Evolutionary conservation across 225 moss, liverwort and hornwort genomes (phyloP).

Genomic region (Polytrichum commune): DNA sequence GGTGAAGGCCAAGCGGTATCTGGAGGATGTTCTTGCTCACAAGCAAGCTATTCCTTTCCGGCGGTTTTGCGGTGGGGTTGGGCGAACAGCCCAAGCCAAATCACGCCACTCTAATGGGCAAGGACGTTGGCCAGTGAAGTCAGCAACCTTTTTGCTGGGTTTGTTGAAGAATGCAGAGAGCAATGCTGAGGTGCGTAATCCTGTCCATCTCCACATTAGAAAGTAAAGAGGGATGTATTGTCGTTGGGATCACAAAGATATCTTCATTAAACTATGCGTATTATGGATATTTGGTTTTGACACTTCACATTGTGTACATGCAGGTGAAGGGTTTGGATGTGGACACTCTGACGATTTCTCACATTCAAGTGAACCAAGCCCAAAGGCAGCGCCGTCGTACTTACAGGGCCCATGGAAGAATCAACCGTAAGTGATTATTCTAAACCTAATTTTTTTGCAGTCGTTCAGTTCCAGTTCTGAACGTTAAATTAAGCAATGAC

Average conservation of each 20-base stretch:
- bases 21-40: constrained; percentile 82
- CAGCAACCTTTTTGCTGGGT: constrained; percentile 74
- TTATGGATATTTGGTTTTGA: not conserved
- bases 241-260: too few relatives aligned
- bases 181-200: constrained; percentile 61
- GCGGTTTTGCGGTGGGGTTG: constrained; percentile 82
- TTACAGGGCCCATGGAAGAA: constrained; percentile 66
- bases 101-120: constrained; percentile 79
- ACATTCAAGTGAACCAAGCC: constrained; percentile 65
- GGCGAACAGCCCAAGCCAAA: constrained; percentile 83
- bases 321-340: constrained; percentile 68
- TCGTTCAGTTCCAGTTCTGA: too few relatives aligned
- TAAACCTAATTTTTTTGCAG: not conserved
- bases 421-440: constrained; percentile 32
- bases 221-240: too few relatives aligned
- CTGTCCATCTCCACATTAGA: too few relatives aligned
- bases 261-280: too few relatives aligned
- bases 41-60: constrained; percentile 90
- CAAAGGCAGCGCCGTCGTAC: constrained; percentile 60
- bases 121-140: constrained; percentile 91
- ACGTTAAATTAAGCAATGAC: too few relatives aligned
- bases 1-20: constrained; percentile 58
- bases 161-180: constrained; percentile 85
- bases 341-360: constrained; percentile 53
- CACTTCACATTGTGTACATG: not conserved